Conservation (phyloP, 1,139 yeast species). For the Yamadazyma aaseri region DNA sequence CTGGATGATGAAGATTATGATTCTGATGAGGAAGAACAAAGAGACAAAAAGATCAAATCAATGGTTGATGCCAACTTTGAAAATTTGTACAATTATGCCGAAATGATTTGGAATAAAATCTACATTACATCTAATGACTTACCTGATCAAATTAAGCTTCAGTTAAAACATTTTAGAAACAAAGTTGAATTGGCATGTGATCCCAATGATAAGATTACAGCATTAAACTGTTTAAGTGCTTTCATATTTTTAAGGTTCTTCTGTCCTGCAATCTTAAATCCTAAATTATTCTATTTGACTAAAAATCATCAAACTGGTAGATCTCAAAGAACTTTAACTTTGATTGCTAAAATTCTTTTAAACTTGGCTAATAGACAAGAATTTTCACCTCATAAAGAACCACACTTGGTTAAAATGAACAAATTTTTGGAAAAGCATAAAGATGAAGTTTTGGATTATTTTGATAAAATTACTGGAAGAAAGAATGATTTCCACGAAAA, state of each 20-base stretch:
- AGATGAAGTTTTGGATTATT: constrained; percentile 60
- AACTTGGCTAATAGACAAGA: constrained; percentile 75
- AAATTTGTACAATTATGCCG: constrained; percentile 55
- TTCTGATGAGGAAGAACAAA: constrained; percentile 32
- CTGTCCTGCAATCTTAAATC: constrained; percentile 90
- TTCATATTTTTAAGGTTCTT: constrained; percentile 82
- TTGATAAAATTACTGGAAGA: constrained; percentile 70
- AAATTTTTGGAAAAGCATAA: constrained; percentile 59
- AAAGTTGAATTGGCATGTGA: constrained; percentile 63
- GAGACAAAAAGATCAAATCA: constrained; percentile 24
- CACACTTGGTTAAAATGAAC: constrained; percentile 73
- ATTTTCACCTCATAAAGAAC: constrained; percentile 78
- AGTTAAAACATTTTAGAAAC: constrained; percentile 55
- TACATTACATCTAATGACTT: constrained; percentile 69
- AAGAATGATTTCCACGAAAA: constrained; percentile 66
- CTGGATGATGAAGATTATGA: constrained; percentile 26
- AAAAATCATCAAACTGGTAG: constrained; percentile 68
- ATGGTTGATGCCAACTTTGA: constrained; percentile 51
- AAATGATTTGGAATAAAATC: constrained; percentile 71
- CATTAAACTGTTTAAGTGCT: constrained; percentile 75
- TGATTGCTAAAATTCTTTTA: constrained; percentile 78
- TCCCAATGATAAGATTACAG: constrained; percentile 52
- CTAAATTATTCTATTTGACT: constrained; percentile 75
- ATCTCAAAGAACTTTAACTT: constrained; percentile 73
- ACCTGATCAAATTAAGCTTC: constrained; percentile 66